These are phyloP conservation scores for Rhizomucor pusillus DNA, from an alignment of 371 early-diverging fungal genomes.

Conservation along the genomic window DNA sequence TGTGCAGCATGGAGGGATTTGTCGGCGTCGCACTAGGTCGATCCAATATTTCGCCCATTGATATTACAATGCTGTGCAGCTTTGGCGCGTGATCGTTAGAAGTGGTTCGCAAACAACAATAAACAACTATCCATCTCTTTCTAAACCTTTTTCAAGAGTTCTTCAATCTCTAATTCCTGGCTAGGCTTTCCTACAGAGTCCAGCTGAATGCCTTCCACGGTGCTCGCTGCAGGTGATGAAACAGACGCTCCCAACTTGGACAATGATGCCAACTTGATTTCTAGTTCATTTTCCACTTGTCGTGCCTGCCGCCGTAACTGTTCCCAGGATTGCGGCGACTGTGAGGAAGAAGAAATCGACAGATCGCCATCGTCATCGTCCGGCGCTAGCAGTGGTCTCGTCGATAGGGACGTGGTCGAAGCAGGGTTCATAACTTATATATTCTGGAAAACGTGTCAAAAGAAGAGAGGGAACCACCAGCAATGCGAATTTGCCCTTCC, in stretches of 20 bases:
- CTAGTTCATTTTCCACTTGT: slow-evolving; percentile 67
- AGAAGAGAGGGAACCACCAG: no score
- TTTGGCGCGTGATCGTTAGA: slow-evolving; percentile 12
- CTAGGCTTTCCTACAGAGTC: slow-evolving; percentile 24
- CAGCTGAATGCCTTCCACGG: slow-evolving; percentile 1
- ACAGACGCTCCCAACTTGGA: slow-evolving; percentile 38
- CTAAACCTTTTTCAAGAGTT: slow-evolving; percentile 55
- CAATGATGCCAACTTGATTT: slow-evolving; percentile 48
- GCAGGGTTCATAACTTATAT: no score
- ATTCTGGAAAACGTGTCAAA: no score
- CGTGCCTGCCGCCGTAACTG: slow-evolving; percentile 65
- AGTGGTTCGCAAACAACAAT: no score
- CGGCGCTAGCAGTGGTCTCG: slow-evolving; percentile 6
- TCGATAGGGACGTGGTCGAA: no score
- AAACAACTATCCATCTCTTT: not conserved
- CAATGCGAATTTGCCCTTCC: no score
- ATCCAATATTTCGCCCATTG: slow-evolving; percentile 53
- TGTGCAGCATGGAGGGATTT: slow-evolving; percentile 67
- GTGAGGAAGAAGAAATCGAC: slow-evolving; percentile 11
- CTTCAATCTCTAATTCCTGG: slow-evolving; percentile 58
- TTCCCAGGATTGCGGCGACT: slow-evolving; percentile 56
- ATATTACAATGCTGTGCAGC: slow-evolving; percentile 56
- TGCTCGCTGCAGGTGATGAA: slow-evolving; percentile 2
- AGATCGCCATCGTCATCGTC: slow-evolving; percentile 19
- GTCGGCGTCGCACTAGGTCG: slow-evolving; percentile 52